Evolutionary conservation across 148 eudicot genomes (phyloP).

Genomic region (Cornus kousa): DNA sequence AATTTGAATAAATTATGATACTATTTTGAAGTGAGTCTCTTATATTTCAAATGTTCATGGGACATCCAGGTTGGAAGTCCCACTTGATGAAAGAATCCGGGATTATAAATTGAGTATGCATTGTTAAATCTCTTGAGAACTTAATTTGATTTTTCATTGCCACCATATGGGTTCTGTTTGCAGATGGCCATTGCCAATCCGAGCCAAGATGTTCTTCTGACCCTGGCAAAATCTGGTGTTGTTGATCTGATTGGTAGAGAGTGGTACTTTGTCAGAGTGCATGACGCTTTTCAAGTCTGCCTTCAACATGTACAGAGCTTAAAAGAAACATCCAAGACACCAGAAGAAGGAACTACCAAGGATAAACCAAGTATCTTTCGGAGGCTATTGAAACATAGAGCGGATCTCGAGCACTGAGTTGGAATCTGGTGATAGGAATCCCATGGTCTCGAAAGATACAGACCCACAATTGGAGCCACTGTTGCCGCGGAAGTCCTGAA

Average conservation of each 20-base stretch:
- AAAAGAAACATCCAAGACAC: constrained; percentile 32
- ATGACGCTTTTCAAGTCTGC: constrained; percentile 95
- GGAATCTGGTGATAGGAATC: constrained; percentile 54
- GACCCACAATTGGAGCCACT: constrained; percentile 62
- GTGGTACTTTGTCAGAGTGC: constrained; percentile 96
- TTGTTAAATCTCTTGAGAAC: neutral
- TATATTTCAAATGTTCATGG: constrained; percentile 33
- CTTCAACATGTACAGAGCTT: constrained; percentile 70
- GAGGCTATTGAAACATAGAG: constrained; percentile 42
- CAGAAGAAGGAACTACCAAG: constrained; percentile 29
- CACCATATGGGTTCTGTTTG: constrained; percentile 1
- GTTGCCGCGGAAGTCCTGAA: constrained; percentile 45
- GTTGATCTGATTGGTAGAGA: constrained; percentile 87
- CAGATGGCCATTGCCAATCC: constrained; percentile 91
- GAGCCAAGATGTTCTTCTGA: constrained; percentile 76
- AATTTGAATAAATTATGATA: neutral
- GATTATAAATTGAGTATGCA: neutral
- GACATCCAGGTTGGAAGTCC: constrained; percentile 67
- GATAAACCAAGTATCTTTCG: constrained; percentile 38
- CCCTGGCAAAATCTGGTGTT: constrained; percentile 69
- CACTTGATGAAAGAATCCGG: neutral
- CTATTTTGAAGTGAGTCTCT: neutral
- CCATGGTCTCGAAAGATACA: constrained; percentile 27
- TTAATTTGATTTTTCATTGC: neutral
- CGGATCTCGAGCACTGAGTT: constrained; percentile 42